Base-by-base conservation (phyloP, 148 eudicot species). In the Fallopia convolvulus region DNA sequence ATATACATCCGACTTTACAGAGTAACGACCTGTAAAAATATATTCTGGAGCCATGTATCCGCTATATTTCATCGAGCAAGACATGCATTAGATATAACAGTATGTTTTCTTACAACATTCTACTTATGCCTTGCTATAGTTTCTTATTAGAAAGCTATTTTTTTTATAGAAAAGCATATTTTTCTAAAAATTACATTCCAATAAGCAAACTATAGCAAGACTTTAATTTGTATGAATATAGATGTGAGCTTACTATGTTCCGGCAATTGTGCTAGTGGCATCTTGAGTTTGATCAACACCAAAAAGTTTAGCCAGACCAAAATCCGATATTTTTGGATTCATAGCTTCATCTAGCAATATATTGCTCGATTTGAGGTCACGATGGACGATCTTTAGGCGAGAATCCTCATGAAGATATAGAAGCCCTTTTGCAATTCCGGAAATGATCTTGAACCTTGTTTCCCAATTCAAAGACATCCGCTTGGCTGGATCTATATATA, bases 21-120 rank as follows among this genome's bases (percentile, higher is more conserved):
- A 85, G 60, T 80, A 80, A 20, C 77, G 83, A 3, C 87, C 87
- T 1, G 77, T 39, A 47, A 78, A 72, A 52, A 75, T 68, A 63
- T 85, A 82, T 68, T 85, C 85, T 0, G 85, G 87, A 77, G 84
- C 85, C 85, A 83, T 80, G 4, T 65, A 65, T 30, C 71, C 71
- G 9, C 71, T 65, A 18, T 12, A 65, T 13, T 18, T 33, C 36
- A 33, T 33, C 11, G 20, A 8, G 23, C 8, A 6, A 23, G 8
- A 56, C 36, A 3, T 2, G 2, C 36, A 33, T 33, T 33, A 33
- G 36, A n/a, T n/a, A n/a, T n/a, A n/a, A n/a, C n/a, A n/a, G n/a
- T n/a, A n/a, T n/a, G n/a, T n/a, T n/a, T 26, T 26, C 30, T 26
- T 26, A 26, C 1, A 26, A 1, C 30, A 26, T 0, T 26, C 30